Conservation (phyloP, 2,329 filamentous ascomycete genomes). For the Cordyceps cateniannulata region DNA sequence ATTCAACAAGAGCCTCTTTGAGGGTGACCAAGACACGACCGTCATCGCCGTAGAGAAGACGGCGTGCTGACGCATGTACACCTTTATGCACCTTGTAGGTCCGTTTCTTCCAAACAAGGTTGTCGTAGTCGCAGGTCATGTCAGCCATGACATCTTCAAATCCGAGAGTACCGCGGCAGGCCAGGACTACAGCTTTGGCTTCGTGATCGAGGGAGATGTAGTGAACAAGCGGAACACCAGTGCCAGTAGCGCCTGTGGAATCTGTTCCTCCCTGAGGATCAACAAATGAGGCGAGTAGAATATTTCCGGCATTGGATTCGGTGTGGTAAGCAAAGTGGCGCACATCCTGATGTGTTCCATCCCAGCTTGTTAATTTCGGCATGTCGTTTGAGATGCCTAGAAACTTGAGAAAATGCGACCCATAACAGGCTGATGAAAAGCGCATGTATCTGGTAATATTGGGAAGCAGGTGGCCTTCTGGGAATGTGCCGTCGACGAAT, state of each 20-base stretch:
- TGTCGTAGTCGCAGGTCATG: conserved; percentile 68
- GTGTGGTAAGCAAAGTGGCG: conserved; percentile 60
- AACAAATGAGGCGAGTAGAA: conserved; percentile 64
- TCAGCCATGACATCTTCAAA: conserved; percentile 70
- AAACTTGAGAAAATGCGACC: conserved; percentile 55
- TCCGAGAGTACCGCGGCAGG: conserved; percentile 64
- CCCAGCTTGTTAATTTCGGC: conserved; percentile 33
- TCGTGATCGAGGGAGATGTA: conserved; percentile 67
- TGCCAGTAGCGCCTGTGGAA: conserved; percentile 55
- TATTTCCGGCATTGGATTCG: conserved; percentile 48
- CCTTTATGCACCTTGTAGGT: conserved; percentile 68
- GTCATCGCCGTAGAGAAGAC: conserved; percentile 61
- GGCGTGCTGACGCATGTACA: conserved; percentile 63
- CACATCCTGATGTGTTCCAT: conserved; percentile 52
- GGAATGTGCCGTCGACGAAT: conserved; percentile 52
- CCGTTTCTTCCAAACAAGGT: conserved; percentile 55
- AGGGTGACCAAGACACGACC: conserved; percentile 61
- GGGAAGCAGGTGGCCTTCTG: conserved; percentile 49
- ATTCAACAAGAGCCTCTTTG: conserved; percentile 57
- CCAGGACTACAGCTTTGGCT: conserved; percentile 65
- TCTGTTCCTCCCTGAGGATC: conserved; percentile 63
- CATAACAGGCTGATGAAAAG: conserved; percentile 61
- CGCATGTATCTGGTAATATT: conserved; percentile 61
- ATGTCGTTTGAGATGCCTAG: conserved; percentile 53
- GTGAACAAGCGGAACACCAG: conserved; percentile 64